phyloP scores from a whole-genome alignment of 2,329 filamentous ascomycete species.

The Colletotrichum plurivorum region DNA sequence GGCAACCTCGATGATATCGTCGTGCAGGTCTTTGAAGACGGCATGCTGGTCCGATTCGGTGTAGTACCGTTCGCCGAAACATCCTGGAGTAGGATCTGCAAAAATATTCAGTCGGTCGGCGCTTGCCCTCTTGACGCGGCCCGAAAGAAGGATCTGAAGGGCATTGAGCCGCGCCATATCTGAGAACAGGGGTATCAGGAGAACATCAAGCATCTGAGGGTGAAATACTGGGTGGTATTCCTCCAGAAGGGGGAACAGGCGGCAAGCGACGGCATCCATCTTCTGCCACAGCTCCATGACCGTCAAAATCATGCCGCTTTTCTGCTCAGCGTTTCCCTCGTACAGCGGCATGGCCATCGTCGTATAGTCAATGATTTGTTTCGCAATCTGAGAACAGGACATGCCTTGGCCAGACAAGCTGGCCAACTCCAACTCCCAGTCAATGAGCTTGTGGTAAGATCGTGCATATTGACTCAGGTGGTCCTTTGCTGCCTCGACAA shows the following conservation, averaged over 20 bases:
- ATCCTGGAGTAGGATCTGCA: slow-evolving; percentile 51
- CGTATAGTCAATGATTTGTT: slow-evolving; percentile 53
- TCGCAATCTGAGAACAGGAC: slow-evolving; percentile 46
- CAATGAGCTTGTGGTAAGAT: slow-evolving; percentile 39
- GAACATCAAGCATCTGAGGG: slow-evolving; percentile 64
- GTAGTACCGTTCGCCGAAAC: slow-evolving; percentile 47
- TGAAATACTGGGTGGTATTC: slow-evolving; percentile 67
- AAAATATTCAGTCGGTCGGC: slow-evolving; percentile 59
- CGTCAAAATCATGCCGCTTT: slow-evolving; percentile 66
- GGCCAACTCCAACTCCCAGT: slow-evolving; percentile 37
- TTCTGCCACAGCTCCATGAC: slow-evolving; percentile 71
- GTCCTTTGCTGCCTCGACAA: slow-evolving; percentile 30
- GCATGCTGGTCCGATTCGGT: slow-evolving; percentile 41
- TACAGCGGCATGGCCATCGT: slow-evolving; percentile 53
- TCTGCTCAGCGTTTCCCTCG: slow-evolving; percentile 60
- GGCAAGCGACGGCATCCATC: slow-evolving; percentile 65
- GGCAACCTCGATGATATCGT: slow-evolving; percentile 46
- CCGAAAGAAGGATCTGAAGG: slow-evolving; percentile 54
- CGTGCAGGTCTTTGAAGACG: slow-evolving; percentile 40
- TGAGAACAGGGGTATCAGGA: slow-evolving; percentile 62
- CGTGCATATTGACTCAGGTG: slow-evolving; percentile 42
- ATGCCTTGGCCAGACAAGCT: background rate
- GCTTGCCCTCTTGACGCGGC: slow-evolving; percentile 47
- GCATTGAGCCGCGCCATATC: slow-evolving; percentile 66
- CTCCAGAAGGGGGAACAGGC: slow-evolving; percentile 60